phyloP scores from a whole-genome alignment of 805 yeast genomes.

The Metschnikowia drakensbergensis region DNA sequence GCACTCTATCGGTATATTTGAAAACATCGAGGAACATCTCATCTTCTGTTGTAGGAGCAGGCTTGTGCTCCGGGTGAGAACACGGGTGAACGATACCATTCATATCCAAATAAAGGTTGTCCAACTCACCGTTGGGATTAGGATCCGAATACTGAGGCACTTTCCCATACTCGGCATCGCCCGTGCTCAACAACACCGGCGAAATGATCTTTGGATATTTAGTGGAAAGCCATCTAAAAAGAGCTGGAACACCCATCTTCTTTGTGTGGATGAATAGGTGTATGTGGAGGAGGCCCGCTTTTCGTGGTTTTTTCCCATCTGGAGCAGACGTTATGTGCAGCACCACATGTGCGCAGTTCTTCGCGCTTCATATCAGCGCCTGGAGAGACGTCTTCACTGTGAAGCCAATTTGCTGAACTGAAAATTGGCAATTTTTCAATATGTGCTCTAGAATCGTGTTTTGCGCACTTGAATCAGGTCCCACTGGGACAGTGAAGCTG shows the following conservation, averaged over 20 bases:
- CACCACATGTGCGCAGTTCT: background rate
- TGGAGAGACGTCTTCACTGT: background rate
- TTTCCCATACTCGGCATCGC: constrained; percentile 36
- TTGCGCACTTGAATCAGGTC: background rate
- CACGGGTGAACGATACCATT: constrained; percentile 99
- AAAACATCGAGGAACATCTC: constrained; percentile 95
- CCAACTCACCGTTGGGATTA: constrained; percentile 94
- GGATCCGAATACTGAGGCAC: constrained; percentile 55
- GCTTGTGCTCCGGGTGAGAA: constrained; percentile 95
- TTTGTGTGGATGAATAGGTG: background rate
- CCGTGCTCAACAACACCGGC: constrained; percentile 77
- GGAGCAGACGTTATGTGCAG: constrained; percentile 1
- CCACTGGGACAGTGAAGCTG: too few relatives aligned
- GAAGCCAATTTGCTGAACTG: too few relatives aligned
- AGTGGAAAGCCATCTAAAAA: constrained; percentile 91
- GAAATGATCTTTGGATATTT: constrained; percentile 93
- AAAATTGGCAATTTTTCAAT: too few relatives aligned
- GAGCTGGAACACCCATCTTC: constrained; percentile 93
- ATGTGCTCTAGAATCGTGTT: too few relatives aligned
- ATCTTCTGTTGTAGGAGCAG: constrained; percentile 94
- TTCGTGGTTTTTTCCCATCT: constrained; percentile 1
- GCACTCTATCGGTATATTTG: constrained; percentile 85
- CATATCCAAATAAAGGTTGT: constrained; percentile 93
- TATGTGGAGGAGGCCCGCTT: background rate
- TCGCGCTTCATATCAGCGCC: background rate